A percentile compares a stretch with the other conserved stretches of the same genome.
These are phyloP conservation scores for Phaseolus coccineus DNA, from an alignment of 331 rosid species.

Conservation along the genomic window DNA sequence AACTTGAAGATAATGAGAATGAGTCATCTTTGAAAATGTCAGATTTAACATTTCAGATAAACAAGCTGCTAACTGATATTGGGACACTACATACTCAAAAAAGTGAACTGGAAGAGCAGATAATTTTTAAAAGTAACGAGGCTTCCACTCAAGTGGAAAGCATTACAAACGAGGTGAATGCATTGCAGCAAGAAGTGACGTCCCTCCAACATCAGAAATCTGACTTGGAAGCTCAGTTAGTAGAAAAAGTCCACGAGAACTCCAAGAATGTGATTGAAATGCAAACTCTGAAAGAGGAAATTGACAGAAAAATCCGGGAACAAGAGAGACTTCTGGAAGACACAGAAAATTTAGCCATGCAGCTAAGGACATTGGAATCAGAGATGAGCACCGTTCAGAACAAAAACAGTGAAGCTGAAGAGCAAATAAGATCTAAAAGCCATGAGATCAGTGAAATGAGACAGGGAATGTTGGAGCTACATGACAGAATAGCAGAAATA, in stretches of 20 bases:
- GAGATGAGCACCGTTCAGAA: slow-evolving; percentile 48
- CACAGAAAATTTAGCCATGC: slow-evolving; percentile 55
- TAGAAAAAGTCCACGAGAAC: slow-evolving; percentile 55
- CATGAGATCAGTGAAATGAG: slow-evolving; percentile 53
- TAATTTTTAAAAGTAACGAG: slow-evolving; percentile 58
- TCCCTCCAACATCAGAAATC: slow-evolving; percentile 55
- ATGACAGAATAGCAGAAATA: slow-evolving; percentile 53
- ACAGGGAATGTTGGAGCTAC: slow-evolving; percentile 59
- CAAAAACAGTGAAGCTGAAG: slow-evolving; percentile 57
- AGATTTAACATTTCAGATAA: slow-evolving; percentile 62
- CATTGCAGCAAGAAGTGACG: slow-evolving; percentile 68
- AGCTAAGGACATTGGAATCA: slow-evolving; percentile 55
- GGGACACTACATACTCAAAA: slow-evolving; percentile 59
- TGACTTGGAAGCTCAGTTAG: slow-evolving; percentile 66
- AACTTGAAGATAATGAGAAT: slow-evolving; percentile 59
- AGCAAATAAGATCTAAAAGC: slow-evolving; percentile 53
- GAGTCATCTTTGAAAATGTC: slow-evolving; percentile 60
- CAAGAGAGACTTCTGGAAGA: slow-evolving; percentile 64
- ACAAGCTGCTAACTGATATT: slow-evolving; percentile 55
- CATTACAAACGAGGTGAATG: slow-evolving; percentile 59
- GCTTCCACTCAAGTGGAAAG: slow-evolving; percentile 63
- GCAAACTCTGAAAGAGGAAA: slow-evolving; percentile 68
- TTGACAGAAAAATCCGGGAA: slow-evolving; percentile 53
- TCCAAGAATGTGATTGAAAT: slow-evolving; percentile 57
- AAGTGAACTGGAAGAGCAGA: slow-evolving; percentile 64